These are phyloP conservation scores for Ramaria sp. DNA, from an alignment of 768 basidiomycete species.

Conservation along the genomic window DNA sequence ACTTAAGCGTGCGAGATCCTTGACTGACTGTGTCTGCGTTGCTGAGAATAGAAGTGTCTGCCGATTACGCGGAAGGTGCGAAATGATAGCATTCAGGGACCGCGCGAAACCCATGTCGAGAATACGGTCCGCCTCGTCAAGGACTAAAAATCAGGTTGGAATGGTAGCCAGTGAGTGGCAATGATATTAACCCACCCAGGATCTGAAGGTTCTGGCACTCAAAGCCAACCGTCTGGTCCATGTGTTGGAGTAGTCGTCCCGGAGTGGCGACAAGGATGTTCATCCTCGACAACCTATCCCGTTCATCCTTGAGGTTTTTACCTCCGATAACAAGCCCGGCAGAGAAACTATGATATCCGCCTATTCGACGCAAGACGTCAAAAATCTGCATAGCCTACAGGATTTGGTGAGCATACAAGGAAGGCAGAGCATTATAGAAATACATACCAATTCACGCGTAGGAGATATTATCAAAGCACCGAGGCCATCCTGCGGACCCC, in stretches of 20 bases:
- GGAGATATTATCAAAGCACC: slow-evolving; percentile 92
- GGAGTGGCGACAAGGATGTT: slow-evolving; percentile 99
- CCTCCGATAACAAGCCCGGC: slow-evolving; percentile 95
- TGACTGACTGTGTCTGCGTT: slow-evolving; percentile 85
- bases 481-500: slow-evolving; percentile 64
- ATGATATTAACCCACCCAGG: slow-evolving; percentile 46
- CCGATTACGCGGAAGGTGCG: slow-evolving; percentile 80
- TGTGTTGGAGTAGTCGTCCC: slow-evolving; percentile 88
- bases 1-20: slow-evolving; percentile 82
- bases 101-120: slow-evolving; percentile 93
- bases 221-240: slow-evolving; percentile 97
- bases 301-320: slow-evolving; percentile 89
- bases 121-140: slow-evolving; percentile 95
- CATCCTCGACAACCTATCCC: slow-evolving; percentile 82
- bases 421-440: background rate
- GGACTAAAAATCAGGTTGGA: slow-evolving; percentile 37
- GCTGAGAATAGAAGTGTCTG: slow-evolving; percentile 97
- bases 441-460: slow-evolving; percentile 78
- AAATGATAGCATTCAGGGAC: slow-evolving; percentile 83
- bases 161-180: background rate
- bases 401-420: background rate
- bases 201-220: slow-evolving; percentile 86
- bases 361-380: slow-evolving; percentile 88
- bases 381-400: slow-evolving; percentile 93
- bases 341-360: slow-evolving; percentile 83